phyloP scores from a whole-genome alignment of 1,284 basidiomycete species.

The Moesziomyces sp. region DNA sequence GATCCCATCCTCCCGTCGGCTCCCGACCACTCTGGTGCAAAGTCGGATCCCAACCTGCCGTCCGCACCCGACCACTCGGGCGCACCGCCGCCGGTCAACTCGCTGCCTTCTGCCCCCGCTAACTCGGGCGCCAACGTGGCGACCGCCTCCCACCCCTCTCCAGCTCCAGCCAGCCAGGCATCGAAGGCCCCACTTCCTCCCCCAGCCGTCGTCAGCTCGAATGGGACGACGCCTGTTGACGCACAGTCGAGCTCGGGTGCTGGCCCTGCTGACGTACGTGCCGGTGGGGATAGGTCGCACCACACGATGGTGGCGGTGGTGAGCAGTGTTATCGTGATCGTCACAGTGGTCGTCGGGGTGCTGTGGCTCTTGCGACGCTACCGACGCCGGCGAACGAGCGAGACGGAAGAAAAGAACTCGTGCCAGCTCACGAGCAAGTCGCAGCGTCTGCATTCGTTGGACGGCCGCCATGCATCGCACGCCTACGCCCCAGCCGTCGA shows the following conservation, averaged over 20 bases:
- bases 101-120: background rate
- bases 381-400: background rate
- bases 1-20: too few species aligned
- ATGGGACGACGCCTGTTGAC: background rate
- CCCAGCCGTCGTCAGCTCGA: conserved; percentile 1
- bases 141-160: too few species aligned
- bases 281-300: too few species aligned
- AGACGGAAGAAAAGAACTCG: background rate
- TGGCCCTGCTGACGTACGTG: too few species aligned
- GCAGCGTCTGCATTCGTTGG: conserved; percentile 17
- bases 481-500: too few species aligned
- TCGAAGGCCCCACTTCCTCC: background rate
- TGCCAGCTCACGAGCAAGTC: background rate
- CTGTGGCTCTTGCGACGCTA: conserved; percentile 11
- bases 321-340: background rate
- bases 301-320: conserved; percentile 5
- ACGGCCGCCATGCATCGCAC: background rate
- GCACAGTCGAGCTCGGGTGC: background rate
- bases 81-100: background rate
- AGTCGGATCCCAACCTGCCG: background rate
- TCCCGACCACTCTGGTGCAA: background rate
- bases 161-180: too few species aligned
- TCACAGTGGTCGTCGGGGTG: conserved; percentile 1
- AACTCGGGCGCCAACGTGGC: background rate
- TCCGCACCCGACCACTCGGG: background rate